Conservation (phyloP, 2,329 filamentous ascomycete species). For the Ophiosphaerella herpotricha region DNA sequence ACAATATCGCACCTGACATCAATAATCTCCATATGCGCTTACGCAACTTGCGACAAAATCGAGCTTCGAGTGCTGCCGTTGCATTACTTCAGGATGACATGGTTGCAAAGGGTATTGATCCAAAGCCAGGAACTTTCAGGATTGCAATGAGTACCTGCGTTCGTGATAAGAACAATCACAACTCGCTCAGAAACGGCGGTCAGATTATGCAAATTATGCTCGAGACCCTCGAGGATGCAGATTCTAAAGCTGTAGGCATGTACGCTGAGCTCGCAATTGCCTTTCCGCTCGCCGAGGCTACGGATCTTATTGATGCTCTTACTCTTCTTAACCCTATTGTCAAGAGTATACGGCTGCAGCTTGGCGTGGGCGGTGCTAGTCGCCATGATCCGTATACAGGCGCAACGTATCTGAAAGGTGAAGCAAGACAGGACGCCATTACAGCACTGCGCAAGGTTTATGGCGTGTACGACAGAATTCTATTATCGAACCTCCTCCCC, state of each 20-base stretch:
- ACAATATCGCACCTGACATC: constrained; percentile 70
- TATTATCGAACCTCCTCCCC: constrained; percentile 34
- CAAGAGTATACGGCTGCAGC: constrained; percentile 35
- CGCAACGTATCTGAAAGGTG: constrained; percentile 17
- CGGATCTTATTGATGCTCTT: constrained; percentile 37
- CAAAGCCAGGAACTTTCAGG: constrained; percentile 62
- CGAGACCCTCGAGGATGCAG: constrained; percentile 31
- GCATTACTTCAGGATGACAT: constrained; percentile 57
- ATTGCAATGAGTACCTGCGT: constrained; percentile 75
- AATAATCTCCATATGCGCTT: constrained; percentile 73
- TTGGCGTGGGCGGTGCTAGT: constrained; percentile 29
- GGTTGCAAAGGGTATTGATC: constrained; percentile 30
- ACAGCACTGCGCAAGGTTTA: constrained; percentile 32
- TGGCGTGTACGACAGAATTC: constrained; percentile 37
- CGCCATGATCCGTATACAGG: constrained; percentile 6
- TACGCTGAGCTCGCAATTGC: constrained; percentile 36
- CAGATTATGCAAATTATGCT: constrained; percentile 61
- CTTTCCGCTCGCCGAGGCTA: constrained; percentile 35
- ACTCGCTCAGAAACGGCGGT: constrained; percentile 68
- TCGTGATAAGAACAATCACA: constrained; percentile 76
- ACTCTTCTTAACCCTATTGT: constrained; percentile 29
- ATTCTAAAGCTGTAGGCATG: constrained; percentile 34
- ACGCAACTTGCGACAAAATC: constrained; percentile 66
- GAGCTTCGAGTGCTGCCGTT: constrained; percentile 66
- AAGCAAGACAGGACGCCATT: constrained; percentile 32